Conservation (phyloP, 1,139 yeast species). For the Yamadazyma mexicana region DNA sequence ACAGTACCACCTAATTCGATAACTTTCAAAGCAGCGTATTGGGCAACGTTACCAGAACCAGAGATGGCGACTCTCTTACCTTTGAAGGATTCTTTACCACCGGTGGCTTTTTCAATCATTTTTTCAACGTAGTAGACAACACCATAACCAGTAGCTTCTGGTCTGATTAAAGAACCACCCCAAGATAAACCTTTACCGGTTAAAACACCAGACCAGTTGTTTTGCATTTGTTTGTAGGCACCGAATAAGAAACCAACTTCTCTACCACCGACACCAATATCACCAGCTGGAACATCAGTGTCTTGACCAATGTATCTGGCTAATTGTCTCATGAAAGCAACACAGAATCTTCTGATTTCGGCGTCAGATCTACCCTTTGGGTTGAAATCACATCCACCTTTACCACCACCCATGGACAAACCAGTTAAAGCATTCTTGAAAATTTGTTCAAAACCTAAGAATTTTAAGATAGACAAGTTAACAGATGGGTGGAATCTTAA, state of each 20-base stretch:
- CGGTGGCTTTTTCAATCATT: constrained; percentile 92
- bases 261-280: constrained; percentile 94
- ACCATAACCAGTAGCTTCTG: constrained; percentile 99
- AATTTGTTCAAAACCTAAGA: constrained; percentile 97
- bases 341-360: constrained; percentile 97
- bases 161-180: constrained; percentile 99
- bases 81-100: constrained; percentile 82
- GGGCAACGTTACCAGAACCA: constrained; percentile 99
- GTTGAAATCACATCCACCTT: constrained; percentile 98
- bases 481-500: constrained; percentile 97
- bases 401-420: constrained; percentile 98
- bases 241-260: constrained; percentile 87
- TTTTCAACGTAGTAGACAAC: constrained; percentile 94
- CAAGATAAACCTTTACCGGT: constrained; percentile 97
- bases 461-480: constrained; percentile 90
- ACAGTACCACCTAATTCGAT: constrained; percentile 96
- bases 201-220: constrained; percentile 94
- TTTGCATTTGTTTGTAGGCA: constrained; percentile 90
- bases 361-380: constrained; percentile 91
- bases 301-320: constrained; percentile 95
- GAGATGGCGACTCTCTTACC: constrained; percentile 96
- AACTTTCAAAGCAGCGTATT: constrained; percentile 96
- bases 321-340: constrained; percentile 92
- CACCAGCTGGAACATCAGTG: constrained; percentile 97
- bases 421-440: constrained; percentile 98